These are phyloP conservation scores for Diaporthe batatas DNA, from an alignment of 2,329 filamentous ascomycete genomes.

Conservation along the genomic window DNA sequence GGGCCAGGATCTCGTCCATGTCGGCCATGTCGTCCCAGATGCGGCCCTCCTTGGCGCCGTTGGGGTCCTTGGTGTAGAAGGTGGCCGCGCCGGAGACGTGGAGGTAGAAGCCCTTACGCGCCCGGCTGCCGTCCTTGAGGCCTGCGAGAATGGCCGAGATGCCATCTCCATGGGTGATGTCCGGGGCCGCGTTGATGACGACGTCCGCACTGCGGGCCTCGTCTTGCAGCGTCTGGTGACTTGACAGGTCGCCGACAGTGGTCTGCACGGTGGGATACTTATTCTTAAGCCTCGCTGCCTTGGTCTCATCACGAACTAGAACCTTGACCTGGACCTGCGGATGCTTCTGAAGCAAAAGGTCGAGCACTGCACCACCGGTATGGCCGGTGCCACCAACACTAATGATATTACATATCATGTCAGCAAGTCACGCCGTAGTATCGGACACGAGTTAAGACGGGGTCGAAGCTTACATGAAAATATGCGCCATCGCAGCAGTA, in stretches of 20 bases:
- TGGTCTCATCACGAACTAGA: slow-evolving; percentile 34
- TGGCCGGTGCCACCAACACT: slow-evolving; percentile 32
- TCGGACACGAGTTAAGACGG: background rate
- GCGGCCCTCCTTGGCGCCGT: slow-evolving; percentile 30
- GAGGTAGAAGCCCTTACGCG: slow-evolving; percentile 41
- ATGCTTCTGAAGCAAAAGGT: slow-evolving; percentile 6
- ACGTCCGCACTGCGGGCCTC: slow-evolving; percentile 39
- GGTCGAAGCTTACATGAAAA: slow-evolving; percentile 5
- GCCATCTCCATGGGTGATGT: slow-evolving; percentile 42
- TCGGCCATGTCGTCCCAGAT: slow-evolving; percentile 43
- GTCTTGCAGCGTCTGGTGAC: slow-evolving; percentile 15
- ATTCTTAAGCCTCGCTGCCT: slow-evolving; percentile 30
- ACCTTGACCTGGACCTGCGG: slow-evolving; percentile 27
- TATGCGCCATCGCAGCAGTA: background rate
- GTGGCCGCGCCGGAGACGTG: slow-evolving; percentile 43
- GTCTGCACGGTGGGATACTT: slow-evolving; percentile 40
- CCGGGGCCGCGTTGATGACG: slow-evolving; percentile 42
- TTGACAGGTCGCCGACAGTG: slow-evolving; percentile 37
- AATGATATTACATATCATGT: background rate
- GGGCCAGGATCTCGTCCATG: slow-evolving; percentile 39
- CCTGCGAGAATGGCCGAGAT: slow-evolving; percentile 39
- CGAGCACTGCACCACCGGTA: slow-evolving; percentile 27
- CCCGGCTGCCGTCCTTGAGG: slow-evolving; percentile 16
- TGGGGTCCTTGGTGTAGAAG: slow-evolving; percentile 40
- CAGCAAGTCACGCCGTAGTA: background rate